A percentile compares a stretch with the other conserved stretches of the same genome.
Evolutionary conservation across 2,329 filamentous ascomycete genomes (phyloP).

Genomic region (Aspergillus fumigatiaffinis): DNA sequence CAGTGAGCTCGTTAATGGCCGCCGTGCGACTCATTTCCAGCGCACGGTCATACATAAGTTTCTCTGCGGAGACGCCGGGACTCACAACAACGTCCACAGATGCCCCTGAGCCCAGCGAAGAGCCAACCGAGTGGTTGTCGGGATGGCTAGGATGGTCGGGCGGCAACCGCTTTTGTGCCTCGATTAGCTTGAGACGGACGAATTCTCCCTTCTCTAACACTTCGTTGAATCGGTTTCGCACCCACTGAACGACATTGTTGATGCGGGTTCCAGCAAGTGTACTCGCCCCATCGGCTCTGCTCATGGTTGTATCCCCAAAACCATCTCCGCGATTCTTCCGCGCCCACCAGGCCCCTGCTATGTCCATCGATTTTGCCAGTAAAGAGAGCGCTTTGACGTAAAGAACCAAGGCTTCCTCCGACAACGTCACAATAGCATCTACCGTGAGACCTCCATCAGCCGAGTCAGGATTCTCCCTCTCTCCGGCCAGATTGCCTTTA

Average conservation of each 20-base stretch:
- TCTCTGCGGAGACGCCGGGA: constrained; percentile 87
- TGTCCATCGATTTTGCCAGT: constrained; percentile 91
- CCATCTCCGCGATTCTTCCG: constrained; percentile 67
- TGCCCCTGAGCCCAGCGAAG: constrained; percentile 55
- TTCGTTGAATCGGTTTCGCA: constrained; percentile 90
- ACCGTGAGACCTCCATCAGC: constrained; percentile 77
- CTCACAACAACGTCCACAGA: constrained; percentile 78
- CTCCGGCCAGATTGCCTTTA: constrained; percentile 27
- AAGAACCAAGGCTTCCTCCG: constrained; percentile 89
- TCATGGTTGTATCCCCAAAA: constrained; percentile 41
- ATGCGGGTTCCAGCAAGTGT: constrained; percentile 65
- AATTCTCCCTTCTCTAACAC: constrained; percentile 94
- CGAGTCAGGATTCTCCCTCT: constrained; percentile 39
- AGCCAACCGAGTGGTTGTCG: constrained; percentile 64
- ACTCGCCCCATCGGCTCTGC: constrained; percentile 43
- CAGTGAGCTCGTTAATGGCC: constrained; percentile 92
- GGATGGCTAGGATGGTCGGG: constrained; percentile 83
- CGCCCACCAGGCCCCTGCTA: constrained; percentile 88
- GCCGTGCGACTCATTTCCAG: constrained; percentile 94
- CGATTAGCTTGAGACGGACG: constrained; percentile 80
- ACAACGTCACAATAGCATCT: constrained; percentile 80
- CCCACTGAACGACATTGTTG: constrained; percentile 94
- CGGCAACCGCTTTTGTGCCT: constrained; percentile 80
- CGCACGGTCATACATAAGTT: constrained; percentile 95
- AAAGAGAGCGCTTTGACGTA: constrained; percentile 93